Evolutionary conservation across 306 rosid species (phyloP), one percentile per base, ranked within the genome.

Genomic region (Myrica gale): DNA sequence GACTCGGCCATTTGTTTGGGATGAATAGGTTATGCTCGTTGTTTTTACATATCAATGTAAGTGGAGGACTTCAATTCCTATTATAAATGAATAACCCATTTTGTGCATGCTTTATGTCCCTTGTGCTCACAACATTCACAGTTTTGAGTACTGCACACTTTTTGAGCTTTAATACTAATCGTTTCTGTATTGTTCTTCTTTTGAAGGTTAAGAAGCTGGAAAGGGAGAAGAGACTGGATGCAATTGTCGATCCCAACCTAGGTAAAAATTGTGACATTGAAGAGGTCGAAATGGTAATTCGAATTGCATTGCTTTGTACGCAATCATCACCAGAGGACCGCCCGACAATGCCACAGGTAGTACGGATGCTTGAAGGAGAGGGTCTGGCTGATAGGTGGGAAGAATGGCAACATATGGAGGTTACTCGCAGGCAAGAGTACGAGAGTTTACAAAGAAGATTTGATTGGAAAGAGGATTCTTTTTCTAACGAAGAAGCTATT

Each of bases 321-420:
- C 99, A 96, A 85, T 91, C 90, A 63, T 88, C 96, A 2, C 96
- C 99, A 1, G 99, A 96, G 53, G 99, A 96, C 61, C 96, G 99
- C 60, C 99, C 98, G 6, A 82, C 84, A 4, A 96, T 96, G 99
- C 92, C 99, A 0, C 96, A 96, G 85, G 98, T 96, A 46, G 99
- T 96, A 41, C 88, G 98, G 77, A 96, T 92, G 99, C 87, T 96
- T 12, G 99, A 96, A 84, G 99, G 98, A 50, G 99, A 96, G 82
- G 99, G 99, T 26, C 93, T 96, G 62, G 99, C 99, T 9, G 97
- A 96, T 90, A 81, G 98, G 83, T 96, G 99, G 99, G 98, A 96
- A 77, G 98, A 92, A 74, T 96, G 99, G 99, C 99, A 92, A 82
- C 86, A 82, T 55, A 90, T 90, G 61, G 99, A 96, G 84, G 97